Base-by-base conservation (phyloP, 495 filamentous ascomycete species). In the Lophiostoma macrostomum region DNA sequence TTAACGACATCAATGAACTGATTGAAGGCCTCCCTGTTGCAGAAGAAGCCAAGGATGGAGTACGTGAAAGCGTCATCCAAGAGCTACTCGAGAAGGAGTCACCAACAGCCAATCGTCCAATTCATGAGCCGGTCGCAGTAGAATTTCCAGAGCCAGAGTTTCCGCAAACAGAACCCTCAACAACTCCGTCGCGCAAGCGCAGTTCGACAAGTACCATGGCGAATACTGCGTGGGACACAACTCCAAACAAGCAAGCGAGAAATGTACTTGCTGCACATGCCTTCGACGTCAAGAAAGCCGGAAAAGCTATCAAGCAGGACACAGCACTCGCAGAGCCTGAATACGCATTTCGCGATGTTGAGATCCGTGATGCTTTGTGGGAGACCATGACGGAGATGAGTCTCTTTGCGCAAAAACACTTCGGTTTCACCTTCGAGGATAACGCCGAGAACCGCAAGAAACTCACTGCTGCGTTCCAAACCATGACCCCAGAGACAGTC, bases 321-420 rank as follows among this genome's bases (percentile, higher is more conserved):
- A 6, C 27, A 16, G 12, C 10, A 34, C 24, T 2, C 25, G 4
- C 38, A 25, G 52, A 61, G 36, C 58, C 58, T 3, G 30, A 44
- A 8, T 61, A 61, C 28, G 30, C 53, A 1, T 20, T 19, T 16
- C 30, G 12, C 13, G 51, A 56, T 27, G 22, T 37, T n/a, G 58
- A 61, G 37, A 50, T 61, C 19, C 52, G 58, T 5, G 58, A 61
- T 20, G 23, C 10, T 11, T 4, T 56, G 5, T 61, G 58, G 58
- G 8, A 31, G 45, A 24, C 48, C 19, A 56, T 61, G 52, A 39
- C 47, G 32, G 3, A 25, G 30, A 50, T 56, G 22, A 31, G 56
- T 24, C 28, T 12, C 7, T 29, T 61, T 22, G 30, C 53, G 12
- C 45, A 38, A 18, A 19, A 32, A 11, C 16, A 45, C 20, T 50